Evolutionary conservation across 805 yeast species (phyloP).

Genomic region (Lipomyces yamadae): DNA sequence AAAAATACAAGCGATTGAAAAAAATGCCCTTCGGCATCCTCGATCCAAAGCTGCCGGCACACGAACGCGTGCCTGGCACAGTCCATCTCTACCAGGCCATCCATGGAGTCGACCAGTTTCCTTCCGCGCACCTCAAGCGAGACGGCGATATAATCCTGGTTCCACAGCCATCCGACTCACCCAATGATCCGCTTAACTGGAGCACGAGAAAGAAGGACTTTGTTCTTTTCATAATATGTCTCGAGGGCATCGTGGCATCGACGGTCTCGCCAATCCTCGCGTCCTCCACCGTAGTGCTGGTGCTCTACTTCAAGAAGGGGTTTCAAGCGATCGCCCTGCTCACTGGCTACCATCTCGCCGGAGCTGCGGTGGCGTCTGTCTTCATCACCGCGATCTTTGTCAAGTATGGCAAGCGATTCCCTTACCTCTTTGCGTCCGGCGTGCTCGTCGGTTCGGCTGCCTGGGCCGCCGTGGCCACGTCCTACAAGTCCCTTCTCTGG

Average conservation of each 20-base stretch:
- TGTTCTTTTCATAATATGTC: slow-evolving; percentile 30
- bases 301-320: slow-evolving; percentile 21
- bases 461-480: slow-evolving; percentile 37
- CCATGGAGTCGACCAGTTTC: slow-evolving; percentile 1
- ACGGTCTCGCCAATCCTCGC: slow-evolving; percentile 35
- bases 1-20: not conserved
- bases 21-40: slow-evolving; percentile 33
- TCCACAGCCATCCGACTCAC: slow-evolving; percentile 70
- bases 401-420: slow-evolving; percentile 35
- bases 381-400: slow-evolving; percentile 32
- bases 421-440: slow-evolving; percentile 30
- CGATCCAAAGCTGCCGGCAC: slow-evolving; percentile 23
- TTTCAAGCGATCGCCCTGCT: slow-evolving; percentile 32
- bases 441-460: slow-evolving; percentile 28
- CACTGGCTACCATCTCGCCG: slow-evolving; percentile 36
- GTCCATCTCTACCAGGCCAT: slow-evolving; percentile 27
- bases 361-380: slow-evolving; percentile 30
- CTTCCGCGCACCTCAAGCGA: slow-evolving; percentile 45
- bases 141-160: slow-evolving; percentile 56
- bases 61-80: slow-evolving; percentile 28
- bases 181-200: slow-evolving; percentile 77
- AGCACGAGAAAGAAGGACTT: slow-evolving; percentile 39
- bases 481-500: slow-evolving; percentile 33
- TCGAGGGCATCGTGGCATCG: slow-evolving; percentile 32
- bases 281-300: slow-evolving; percentile 30